Base-by-base conservation (phyloP, 1,284 basidiomycete species). In the Cystobasidium sp. region DNA sequence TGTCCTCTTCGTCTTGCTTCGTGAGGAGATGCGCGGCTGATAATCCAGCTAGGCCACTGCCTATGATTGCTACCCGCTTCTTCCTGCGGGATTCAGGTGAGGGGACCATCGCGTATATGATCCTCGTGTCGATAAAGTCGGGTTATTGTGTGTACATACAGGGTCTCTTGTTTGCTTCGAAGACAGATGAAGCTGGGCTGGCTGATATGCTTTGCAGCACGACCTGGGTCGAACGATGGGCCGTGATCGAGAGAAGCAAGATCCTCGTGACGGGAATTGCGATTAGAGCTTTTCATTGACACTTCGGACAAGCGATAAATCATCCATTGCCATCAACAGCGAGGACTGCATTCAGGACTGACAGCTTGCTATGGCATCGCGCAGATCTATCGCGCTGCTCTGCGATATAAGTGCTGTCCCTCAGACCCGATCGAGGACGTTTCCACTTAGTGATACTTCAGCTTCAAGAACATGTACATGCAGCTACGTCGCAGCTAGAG, bases 41-140 rank as follows among this genome's bases (percentile, higher is more conserved):
- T 31, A 91, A 84, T 1, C 90, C 90, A 39, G 90, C 89, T 5
- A 91, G 85, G 39, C 90, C 90, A 74, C 86, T 88, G 9, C 90
- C 90, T 37, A 91, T 81, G 51, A 91, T 85, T 6, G 89, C 89
- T 44, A 91, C 87, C 77, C 55, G 53, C 22, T 24, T 51, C 53
- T 46, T 56, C 22, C 18, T 46, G 64, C 49, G 44, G 10, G 47
- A 7, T 8, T 47, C 16, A 5, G 16, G 37, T 14, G 16, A 47
- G 1, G 49, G 18, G 16, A 31, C 18, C 51, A 51, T 51, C 22
- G n/a, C n/a, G 31, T 41, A 63, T n/a, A 10, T 47, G 24, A 9
- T 18, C n/a, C n/a, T 14, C 61, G 14, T 47, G 12, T 39, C 39
- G 46, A 1, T 52, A 49, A 39, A 53, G 43, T 24, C n/a, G 46